Evolutionary conservation across 2,329 filamentous ascomycete species (phyloP).

Genomic region (Penicillium verrucosum): DNA sequence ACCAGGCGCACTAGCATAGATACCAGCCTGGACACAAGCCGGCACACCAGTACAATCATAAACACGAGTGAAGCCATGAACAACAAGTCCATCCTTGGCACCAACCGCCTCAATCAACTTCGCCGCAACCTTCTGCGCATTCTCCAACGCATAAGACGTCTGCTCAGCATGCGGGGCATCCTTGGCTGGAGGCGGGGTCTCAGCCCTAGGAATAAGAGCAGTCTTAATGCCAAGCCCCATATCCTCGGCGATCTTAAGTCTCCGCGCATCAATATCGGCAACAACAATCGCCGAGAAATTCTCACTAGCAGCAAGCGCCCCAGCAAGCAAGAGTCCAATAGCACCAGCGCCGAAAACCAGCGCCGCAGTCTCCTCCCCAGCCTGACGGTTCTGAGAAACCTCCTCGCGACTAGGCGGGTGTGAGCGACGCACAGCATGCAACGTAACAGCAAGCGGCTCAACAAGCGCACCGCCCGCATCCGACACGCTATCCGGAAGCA

Average conservation of each 20-base stretch:
- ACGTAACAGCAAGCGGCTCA: conserved; percentile 59
- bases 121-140: conserved; percentile 36
- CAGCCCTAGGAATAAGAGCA: conserved; percentile 35
- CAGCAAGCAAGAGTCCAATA: conserved; percentile 58
- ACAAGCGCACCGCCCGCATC: conserved; percentile 57
- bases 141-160: conserved; percentile 33
- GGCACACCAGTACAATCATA: conserved; percentile 49
- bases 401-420: conserved; percentile 42
- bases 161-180: conserved; percentile 35
- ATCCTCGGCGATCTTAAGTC: conserved; percentile 54
- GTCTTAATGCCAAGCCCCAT: conserved; percentile 39
- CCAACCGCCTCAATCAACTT: conserved; percentile 26
- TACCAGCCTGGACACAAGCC: conserved; percentile 45
- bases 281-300: conserved; percentile 56
- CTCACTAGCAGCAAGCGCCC: conserved; percentile 54
- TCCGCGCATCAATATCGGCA: conserved; percentile 58
- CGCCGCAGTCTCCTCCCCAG: conserved; percentile 45
- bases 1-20: conserved; percentile 47
- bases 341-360: conserved; percentile 61
- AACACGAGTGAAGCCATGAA: conserved; percentile 41
- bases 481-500: conserved; percentile 52
- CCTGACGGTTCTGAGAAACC: conserved; percentile 40
- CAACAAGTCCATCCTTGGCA: conserved; percentile 15
- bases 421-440: conserved; percentile 58
- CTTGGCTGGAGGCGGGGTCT: conserved; percentile 30